These are phyloP conservation scores for Yamadazyma laniorum DNA, from an alignment of 805 yeast genomes.

Conservation along the genomic window DNA sequence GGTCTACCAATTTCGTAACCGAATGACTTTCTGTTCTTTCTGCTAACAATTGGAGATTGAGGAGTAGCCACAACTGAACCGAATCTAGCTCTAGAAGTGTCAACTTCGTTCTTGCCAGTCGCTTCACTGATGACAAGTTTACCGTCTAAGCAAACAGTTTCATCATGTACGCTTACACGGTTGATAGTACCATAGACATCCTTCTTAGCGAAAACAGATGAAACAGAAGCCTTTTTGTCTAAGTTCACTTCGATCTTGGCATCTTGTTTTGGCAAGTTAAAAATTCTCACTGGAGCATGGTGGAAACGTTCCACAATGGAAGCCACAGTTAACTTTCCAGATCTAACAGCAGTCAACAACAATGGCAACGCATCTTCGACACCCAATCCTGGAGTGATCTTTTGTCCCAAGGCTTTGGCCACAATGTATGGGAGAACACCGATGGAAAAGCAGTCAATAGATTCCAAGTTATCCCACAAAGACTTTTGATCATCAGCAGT, in stretches of 20 bases:
- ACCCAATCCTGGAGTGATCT: conserved; percentile 70
- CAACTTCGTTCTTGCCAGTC: conserved; percentile 56
- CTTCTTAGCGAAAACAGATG: conserved; percentile 30
- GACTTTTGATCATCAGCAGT: conserved; percentile 75
- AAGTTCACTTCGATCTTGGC: conserved; percentile 79
- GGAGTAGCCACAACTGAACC: conserved; percentile 30
- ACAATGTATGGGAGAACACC: conserved; percentile 76
- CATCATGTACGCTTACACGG: conserved; percentile 75
- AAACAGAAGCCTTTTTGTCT: conserved; percentile 52
- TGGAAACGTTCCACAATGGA: conserved; percentile 75
- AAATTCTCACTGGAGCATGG: conserved; percentile 77
- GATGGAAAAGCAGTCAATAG: conserved; percentile 82
- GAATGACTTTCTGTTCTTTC: conserved; percentile 38
- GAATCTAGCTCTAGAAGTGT: conserved; percentile 43
- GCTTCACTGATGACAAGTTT: conserved; percentile 59
- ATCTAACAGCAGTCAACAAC: conserved; percentile 74
- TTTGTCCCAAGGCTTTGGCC: conserved; percentile 62
- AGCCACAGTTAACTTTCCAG: conserved; percentile 65
- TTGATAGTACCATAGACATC: conserved; percentile 79
- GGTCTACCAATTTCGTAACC: conserved; percentile 32
- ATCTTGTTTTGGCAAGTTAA: conserved; percentile 79
- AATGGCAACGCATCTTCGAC: conserved; percentile 79
- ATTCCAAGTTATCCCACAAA: conserved; percentile 71
- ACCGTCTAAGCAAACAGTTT: conserved; percentile 85
- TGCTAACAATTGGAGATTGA: conserved; percentile 40